These are phyloP conservation scores for Coprinellus micaceus DNA, from an alignment of 768 basidiomycete genomes.

Conservation along the genomic window DNA sequence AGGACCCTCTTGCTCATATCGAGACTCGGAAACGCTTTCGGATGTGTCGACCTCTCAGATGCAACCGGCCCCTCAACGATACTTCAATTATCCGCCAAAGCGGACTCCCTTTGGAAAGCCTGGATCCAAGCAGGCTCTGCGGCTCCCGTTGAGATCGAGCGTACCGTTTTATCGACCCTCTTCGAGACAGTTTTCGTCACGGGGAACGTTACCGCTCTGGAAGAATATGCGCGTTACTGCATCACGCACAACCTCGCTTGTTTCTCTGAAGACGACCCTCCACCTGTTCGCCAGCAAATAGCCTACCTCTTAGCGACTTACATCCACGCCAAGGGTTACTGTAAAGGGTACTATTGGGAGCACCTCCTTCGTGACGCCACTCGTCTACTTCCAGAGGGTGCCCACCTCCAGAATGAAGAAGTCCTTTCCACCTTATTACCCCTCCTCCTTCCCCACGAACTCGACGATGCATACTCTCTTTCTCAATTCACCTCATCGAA, in stretches of 20 bases:
- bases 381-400: no score
- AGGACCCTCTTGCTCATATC: conserved; percentile 1
- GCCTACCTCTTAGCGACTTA: background rate
- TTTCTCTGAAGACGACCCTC: no score
- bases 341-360: background rate
- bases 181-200: background rate
- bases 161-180: background rate
- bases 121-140: background rate
- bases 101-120: background rate
- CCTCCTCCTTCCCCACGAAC: conserved; percentile 23
- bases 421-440: conserved; percentile 10
- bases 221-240: background rate
- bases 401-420: background rate
- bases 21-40: background rate
- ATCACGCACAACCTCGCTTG: no score
- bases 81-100: background rate
- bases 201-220: background rate
- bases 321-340: background rate
- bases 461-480: conserved; percentile 28
- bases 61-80: no score
- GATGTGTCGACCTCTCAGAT: background rate
- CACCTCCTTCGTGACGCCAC: no score
- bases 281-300: background rate
- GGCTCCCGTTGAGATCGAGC: no score
- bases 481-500: conserved; percentile 27